Evolutionary conservation across 306 rosid species (phyloP), one percentile per base, ranked within the genome.

Genomic region (Corylus avellana): DNA sequence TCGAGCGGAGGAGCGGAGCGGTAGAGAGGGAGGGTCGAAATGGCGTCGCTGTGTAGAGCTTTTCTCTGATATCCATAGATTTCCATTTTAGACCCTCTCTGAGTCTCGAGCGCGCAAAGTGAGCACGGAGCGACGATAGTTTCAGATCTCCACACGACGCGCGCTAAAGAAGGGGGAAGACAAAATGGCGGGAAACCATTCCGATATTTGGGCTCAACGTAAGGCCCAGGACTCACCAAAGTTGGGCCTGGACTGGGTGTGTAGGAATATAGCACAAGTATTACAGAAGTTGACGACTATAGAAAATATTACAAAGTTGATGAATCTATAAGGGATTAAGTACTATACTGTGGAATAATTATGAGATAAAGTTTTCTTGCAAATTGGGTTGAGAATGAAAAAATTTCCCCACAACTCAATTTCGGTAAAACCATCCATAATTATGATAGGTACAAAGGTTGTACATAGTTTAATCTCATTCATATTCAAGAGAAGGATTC

Each of bases 1-100:
- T 95, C 98, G 29, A 95, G 94, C 1, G 81, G 27, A 0, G 99
- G 99, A 75, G 97, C 91, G 37, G 92, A 90, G 54, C 98, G 97
- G 85, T 95, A 91, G 22, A 91, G 87, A 6, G 93, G 93, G 70
- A 93, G 78, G 39, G 89, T 58, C 4, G 86, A 56, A 35, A 77
- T 44, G 78, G 57, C 81, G 74, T 54, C 89, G 84, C 59, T 73
- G 9, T 82, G 53, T 68, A 83, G 29, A 20, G 69, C 46, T 72
- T 75, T 87, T 77, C 87, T 73, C 64, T 85, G 91, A 76, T 94
- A 20, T 74, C 92, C 86, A 83, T 85, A 10, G 17, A 87, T 32
- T 71, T 93, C 86, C 99, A 95, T 91, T 27, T 35, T 29, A 17
- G 42, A 17, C 1, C 50, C 53, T n/a, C 47, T n/a, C n/a, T 17